These are phyloP conservation scores for Lecanicillium sp. DNA, from an alignment of 2,329 filamentous ascomycete genomes.

Conservation along the genomic window DNA sequence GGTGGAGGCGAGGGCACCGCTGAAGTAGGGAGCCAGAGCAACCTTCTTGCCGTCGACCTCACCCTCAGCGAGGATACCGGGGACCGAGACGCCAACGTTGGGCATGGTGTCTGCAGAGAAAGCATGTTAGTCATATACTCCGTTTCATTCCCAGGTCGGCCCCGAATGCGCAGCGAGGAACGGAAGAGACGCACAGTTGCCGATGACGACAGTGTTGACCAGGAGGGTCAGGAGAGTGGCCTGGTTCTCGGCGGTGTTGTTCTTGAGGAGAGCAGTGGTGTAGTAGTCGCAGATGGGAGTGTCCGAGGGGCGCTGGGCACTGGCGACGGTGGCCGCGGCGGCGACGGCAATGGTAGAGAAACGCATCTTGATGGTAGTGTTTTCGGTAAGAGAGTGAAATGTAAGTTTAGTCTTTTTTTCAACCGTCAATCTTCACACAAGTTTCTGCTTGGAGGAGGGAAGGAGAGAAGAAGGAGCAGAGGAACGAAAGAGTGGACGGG, in stretches of 20 bases:
- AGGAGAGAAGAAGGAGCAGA: background rate
- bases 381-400: too few species aligned
- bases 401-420: too few species aligned
- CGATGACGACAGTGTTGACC: constrained; percentile 58
- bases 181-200: constrained; percentile 42
- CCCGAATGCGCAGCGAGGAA: background rate
- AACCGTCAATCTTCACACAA: background rate
- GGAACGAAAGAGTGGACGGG: background rate
- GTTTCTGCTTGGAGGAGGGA: background rate
- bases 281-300: constrained; percentile 58
- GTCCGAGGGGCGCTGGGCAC: constrained; percentile 41
- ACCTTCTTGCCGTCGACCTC: constrained; percentile 44
- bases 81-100: constrained; percentile 45
- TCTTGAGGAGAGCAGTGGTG: constrained; percentile 50
- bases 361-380: constrained; percentile 20
- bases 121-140: background rate
- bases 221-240: constrained; percentile 48
- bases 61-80: constrained; percentile 51
- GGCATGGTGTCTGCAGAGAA: constrained; percentile 40
- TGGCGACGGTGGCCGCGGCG: constrained; percentile 21
- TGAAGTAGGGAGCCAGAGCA: constrained; percentile 56
- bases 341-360: constrained; percentile 19
- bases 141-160: background rate
- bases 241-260: constrained; percentile 55
- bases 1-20: constrained; percentile 45